A percentile compares a stretch with the other conserved stretches of the same genome.
phyloP scores from a whole-genome alignment of 2,329 filamentous ascomycete species.

The Pseudocercospora fijiensis region DNA sequence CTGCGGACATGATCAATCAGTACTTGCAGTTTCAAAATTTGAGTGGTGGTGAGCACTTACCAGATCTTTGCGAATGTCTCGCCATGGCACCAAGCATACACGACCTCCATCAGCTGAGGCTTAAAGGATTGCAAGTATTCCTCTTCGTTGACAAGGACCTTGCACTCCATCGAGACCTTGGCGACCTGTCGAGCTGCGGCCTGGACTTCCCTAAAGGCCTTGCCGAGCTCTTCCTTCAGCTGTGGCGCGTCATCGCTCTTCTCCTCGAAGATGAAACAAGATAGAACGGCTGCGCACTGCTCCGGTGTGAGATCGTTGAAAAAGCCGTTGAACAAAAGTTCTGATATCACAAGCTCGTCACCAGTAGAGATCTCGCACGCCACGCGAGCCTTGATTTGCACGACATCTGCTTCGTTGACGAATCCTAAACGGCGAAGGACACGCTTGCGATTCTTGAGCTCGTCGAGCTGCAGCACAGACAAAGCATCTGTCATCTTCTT shows the following conservation, averaged over 20 bases:
- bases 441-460: conserved; percentile 92
- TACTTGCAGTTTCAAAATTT: neutral
- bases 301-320: conserved; percentile 95
- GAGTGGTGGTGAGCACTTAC: conserved; percentile 50
- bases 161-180: conserved; percentile 92
- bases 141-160: conserved; percentile 89
- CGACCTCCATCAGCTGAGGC: conserved; percentile 95
- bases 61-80: conserved; percentile 91
- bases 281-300: conserved; percentile 79
- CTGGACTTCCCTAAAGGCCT: conserved; percentile 83
- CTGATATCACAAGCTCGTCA: conserved; percentile 88
- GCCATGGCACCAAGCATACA: conserved; percentile 86
- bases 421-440: conserved; percentile 92
- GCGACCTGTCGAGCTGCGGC: conserved; percentile 83
- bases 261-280: conserved; percentile 97
- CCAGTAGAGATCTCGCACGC: conserved; percentile 97
- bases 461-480: conserved; percentile 88
- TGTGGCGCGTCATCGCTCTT: conserved; percentile 73
- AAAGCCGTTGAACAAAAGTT: conserved; percentile 93
- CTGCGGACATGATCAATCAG: conserved; percentile 47
- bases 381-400: conserved; percentile 94
- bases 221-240: conserved; percentile 79
- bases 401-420: conserved; percentile 92
- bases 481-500: conserved; percentile 82
- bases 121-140: conserved; percentile 89